Percentiles rank a stretch among this genome's conserved stretches.
phyloP scores from a whole-genome alignment of 176 grass and related monocot species.

The Elymus sibiricus region DNA sequence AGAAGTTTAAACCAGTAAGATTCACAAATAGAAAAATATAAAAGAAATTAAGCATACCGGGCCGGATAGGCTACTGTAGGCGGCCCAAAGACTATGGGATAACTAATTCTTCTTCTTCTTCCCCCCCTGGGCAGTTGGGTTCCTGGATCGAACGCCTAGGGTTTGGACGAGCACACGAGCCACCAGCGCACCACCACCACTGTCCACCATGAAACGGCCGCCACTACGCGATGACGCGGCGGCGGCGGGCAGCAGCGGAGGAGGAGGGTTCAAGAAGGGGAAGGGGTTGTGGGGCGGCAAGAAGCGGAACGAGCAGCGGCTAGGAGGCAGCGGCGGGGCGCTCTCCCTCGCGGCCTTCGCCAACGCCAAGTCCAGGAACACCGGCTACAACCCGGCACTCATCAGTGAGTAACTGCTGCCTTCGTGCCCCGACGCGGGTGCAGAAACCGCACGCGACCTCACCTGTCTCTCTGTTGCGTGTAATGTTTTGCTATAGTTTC shows the following conservation, averaged over 20 bases:
- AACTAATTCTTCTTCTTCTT: neutral
- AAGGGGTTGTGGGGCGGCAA: slow-evolving; percentile 44
- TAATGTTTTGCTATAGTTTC: neutral
- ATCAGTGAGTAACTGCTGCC: slow-evolving; percentile 51
- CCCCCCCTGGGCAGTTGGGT: neutral
- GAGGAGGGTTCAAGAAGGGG: slow-evolving; percentile 24
- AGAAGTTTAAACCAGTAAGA: no score
- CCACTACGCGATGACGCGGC: neutral
- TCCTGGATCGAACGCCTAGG: slow-evolving; percentile 20
- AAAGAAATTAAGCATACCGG: no score
- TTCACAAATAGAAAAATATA: no score
- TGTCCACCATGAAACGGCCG: slow-evolving; percentile 32
- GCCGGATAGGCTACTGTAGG: no score
- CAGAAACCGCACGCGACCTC: neutral
- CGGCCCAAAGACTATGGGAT: neutral
- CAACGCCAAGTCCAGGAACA: slow-evolving; percentile 64
- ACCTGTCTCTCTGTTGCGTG: neutral
- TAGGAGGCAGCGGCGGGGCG: slow-evolving; percentile 67
- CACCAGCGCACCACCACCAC: neutral
- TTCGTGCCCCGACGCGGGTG: neutral
- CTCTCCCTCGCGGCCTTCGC: slow-evolving; percentile 86
- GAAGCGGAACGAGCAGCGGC: slow-evolving; percentile 61
- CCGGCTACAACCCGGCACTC: slow-evolving; percentile 71
- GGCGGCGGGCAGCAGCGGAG: neutral
- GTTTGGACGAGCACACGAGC: neutral